Conservation (phyloP, 176 grass and related monocot species). For the Elaeis guineensis region DNA sequence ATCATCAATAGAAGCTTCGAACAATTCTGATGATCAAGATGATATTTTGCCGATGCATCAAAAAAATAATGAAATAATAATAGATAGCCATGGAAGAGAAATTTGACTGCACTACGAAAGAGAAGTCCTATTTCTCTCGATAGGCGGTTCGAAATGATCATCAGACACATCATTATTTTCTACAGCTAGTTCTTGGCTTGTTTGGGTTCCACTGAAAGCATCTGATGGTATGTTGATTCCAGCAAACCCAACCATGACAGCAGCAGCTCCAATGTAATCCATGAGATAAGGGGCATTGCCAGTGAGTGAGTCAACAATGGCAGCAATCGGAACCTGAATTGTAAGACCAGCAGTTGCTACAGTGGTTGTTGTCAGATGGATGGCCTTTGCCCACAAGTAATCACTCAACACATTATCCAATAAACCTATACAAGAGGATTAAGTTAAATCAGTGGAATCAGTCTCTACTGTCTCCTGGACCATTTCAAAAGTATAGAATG, state of each 20-base stretch:
- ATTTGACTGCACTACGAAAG: slow-evolving; percentile 10
- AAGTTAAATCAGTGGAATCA: slow-evolving; percentile 10
- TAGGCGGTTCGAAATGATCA: slow-evolving; percentile 21
- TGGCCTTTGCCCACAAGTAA: slow-evolving; percentile 92
- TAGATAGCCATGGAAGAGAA: too few relatives aligned
- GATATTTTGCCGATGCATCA: too few relatives aligned
- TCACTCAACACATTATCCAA: slow-evolving; percentile 96
- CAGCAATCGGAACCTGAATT: slow-evolving; percentile 92
- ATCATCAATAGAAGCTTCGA: too few relatives aligned
- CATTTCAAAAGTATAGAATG: too few relatives aligned
- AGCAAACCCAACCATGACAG: slow-evolving; percentile 75
- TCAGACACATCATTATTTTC: background rate
- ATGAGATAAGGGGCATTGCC: slow-evolving; percentile 66
- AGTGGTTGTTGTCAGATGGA: slow-evolving; percentile 86
- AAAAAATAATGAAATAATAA: too few relatives aligned
- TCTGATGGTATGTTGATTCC: slow-evolving; percentile 69
- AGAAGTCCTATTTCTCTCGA: slow-evolving; percentile 8
- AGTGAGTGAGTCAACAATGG: slow-evolving; percentile 64
- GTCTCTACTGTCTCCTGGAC: too few relatives aligned
- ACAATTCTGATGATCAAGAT: too few relatives aligned
- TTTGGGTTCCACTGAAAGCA: slow-evolving; percentile 5
- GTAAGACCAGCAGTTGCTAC: slow-evolving; percentile 88
- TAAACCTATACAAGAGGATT: slow-evolving; percentile 45
- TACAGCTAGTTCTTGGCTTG: slow-evolving; percentile 1
- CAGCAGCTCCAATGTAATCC: slow-evolving; percentile 64